These are phyloP conservation scores for Cordyceps farinosa DNA, from an alignment of 2,329 filamentous ascomycete genomes.

Conservation along the genomic window DNA sequence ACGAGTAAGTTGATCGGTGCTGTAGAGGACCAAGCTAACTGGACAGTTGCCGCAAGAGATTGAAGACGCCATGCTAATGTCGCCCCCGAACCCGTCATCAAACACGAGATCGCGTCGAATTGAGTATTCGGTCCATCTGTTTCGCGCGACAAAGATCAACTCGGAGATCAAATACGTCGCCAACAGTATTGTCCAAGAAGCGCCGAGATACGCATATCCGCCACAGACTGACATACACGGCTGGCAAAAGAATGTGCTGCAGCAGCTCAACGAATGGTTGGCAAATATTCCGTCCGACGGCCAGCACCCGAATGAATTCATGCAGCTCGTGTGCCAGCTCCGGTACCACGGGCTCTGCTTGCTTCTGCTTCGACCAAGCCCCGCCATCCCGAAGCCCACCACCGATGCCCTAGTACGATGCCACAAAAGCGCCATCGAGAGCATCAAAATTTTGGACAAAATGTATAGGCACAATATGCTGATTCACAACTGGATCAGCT, in stretches of 20 bases:
- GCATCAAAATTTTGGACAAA: constrained; percentile 38
- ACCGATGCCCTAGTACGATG: constrained; percentile 39
- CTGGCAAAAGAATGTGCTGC: constrained; percentile 45
- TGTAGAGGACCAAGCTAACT: constrained; percentile 19
- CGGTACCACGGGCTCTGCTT: constrained; percentile 48
- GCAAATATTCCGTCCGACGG: constrained; percentile 31
- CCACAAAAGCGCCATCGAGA: constrained; percentile 39
- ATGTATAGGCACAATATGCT: constrained; percentile 44
- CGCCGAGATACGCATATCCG: constrained; percentile 47
- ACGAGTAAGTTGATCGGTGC: constrained; percentile 33
- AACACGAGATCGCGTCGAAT: constrained; percentile 29
- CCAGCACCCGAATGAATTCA: constrained; percentile 22
- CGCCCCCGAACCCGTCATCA: constrained; percentile 10
- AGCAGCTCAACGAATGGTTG: constrained; percentile 39
- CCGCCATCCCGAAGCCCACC: constrained; percentile 47
- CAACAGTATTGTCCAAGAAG: constrained; percentile 47
- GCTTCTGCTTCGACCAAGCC: constrained; percentile 48
- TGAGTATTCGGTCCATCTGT: constrained; percentile 45
- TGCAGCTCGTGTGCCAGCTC: constrained; percentile 37
- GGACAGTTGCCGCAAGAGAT: constrained; percentile 29
- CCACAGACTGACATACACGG: constrained; percentile 39
- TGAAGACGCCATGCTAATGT: constrained; percentile 22
- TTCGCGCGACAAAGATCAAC: constrained; percentile 45
- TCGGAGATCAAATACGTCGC: constrained; percentile 57
- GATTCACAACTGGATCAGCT: constrained; percentile 45